Percentiles rank a stretch among this genome's conserved stretches.
Conservation (phyloP, 2,329 filamentous ascomycete species). For the Ceratocystis lukuohia region DNA sequence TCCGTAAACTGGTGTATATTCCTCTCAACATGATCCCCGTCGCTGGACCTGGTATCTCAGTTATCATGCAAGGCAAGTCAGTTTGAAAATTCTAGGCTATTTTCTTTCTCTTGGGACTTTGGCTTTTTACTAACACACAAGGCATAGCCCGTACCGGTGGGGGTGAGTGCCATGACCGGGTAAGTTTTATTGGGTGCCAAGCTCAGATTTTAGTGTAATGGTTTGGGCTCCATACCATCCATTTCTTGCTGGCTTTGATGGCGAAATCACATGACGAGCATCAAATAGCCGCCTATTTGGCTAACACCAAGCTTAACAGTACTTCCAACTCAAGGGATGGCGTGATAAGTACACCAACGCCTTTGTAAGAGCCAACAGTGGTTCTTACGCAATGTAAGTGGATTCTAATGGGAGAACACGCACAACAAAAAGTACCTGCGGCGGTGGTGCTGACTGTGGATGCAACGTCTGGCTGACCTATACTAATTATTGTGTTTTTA, state of each 20-base stretch:
- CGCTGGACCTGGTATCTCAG: conserved; percentile 46
- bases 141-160: conserved; percentile 35
- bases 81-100: conserved; percentile 5
- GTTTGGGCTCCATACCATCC: not conserved
- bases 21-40: conserved; percentile 89
- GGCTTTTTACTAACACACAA: not conserved
- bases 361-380: conserved; percentile 57
- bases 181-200: conserved; percentile 27
- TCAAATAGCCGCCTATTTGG: not conserved
- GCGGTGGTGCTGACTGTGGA: not conserved
- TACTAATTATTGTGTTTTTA: conserved; percentile 26
- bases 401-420: not conserved
- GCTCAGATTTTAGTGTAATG: not conserved
- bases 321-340: conserved; percentile 89
- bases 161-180: conserved; percentile 38
- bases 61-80: conserved; percentile 54
- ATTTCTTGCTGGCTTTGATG: too few relatives aligned
- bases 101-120: not conserved
- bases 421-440: not conserved
- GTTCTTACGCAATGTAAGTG: conserved; percentile 67
- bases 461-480: not conserved
- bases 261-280: not conserved
- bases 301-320: conserved; percentile 40
- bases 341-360: conserved; percentile 47
- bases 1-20: conserved; percentile 72